These are phyloP conservation scores for Austroboletus festivus DNA, from an alignment of 768 basidiomycete genomes.

Conservation along the genomic window DNA sequence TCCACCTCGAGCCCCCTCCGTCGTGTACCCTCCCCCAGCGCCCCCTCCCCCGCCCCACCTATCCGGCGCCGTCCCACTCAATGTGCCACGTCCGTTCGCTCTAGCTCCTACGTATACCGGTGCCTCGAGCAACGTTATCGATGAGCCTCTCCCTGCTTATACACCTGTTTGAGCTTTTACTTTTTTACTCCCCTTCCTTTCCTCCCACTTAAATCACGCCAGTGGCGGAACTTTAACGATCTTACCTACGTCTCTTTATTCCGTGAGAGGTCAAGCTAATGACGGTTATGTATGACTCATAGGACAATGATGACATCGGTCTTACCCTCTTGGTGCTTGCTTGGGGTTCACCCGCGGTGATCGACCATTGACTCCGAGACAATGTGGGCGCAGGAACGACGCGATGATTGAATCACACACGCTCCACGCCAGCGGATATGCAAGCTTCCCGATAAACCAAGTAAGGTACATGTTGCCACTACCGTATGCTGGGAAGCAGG, in stretches of 20 bases:
- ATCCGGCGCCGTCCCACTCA: neutral
- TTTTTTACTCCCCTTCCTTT: neutral
- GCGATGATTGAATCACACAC: neutral
- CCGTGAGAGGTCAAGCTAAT: neutral
- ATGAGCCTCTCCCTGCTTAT: conserved; percentile 28
- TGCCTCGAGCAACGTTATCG: neutral
- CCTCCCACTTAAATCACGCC: too few relatives aligned
- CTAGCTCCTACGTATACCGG: conserved; percentile 15
- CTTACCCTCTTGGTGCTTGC: neutral
- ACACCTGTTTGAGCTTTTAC: conserved; percentile 15
- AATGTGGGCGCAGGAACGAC: neutral
- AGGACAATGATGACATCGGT: conserved; percentile 1
- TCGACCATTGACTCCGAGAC: too few relatives aligned
- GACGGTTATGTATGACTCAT: conserved; percentile 1
- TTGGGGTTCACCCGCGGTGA: too few relatives aligned
- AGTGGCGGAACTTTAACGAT: neutral
- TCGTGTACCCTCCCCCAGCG: neutral
- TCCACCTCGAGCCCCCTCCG: neutral
- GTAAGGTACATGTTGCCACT: too few relatives aligned
- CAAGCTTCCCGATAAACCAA: too few relatives aligned
- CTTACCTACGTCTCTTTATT: neutral
- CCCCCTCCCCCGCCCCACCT: neutral
- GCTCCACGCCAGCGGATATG: too few relatives aligned
- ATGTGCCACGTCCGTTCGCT: neutral
- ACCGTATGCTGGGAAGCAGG: too few relatives aligned